Evolutionary conservation across 345 rosid species (phyloP), one percentile per base, ranked within the genome.

Genomic region (Camelina hispida): DNA sequence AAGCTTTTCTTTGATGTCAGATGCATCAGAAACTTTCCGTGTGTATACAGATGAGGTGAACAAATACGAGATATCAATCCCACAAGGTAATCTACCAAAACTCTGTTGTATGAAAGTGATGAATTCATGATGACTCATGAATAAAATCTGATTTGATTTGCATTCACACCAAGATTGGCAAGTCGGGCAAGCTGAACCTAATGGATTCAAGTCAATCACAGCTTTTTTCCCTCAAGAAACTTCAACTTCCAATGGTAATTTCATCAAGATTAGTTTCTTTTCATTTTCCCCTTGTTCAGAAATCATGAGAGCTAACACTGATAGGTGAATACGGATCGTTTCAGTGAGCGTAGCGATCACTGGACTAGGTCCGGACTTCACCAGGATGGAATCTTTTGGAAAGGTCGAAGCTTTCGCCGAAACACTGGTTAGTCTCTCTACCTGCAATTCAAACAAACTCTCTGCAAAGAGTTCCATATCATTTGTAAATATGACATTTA

Each of bases 391-490:
- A 64, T 92, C 97, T 15, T 95, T 95, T 61, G 97, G 97, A 66
- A 95, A 95, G 77, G 99, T 95, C 3, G 97, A 87, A 10, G 97
- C 82, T 5, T 95, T 95, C 40, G 97, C 96, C 0, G 97, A 95
- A 57, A 92, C 91, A 53, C 75, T 94, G 86, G 98, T 91, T 68
- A 56, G 71, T 64, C 71, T 58, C 71, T 58, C 69, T 23, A 20
- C 20, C 61, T 71, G 48, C 68, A 71, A n/a, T 35, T 59, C 25
- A 23, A 50, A 18, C 54, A 9, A 13, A 8, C 40, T 59, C 54
- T 66, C 46, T 25, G 43, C 34, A 2, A 35, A 30, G 35, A 57
- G 42, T 46, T 44, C 14, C 23, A n/a, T n/a, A n/a, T n/a, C n/a
- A n/a, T n/a, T n/a, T 48, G 35, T 68, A 1, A 1, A 22, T 13